Evolutionary conservation across 1,284 basidiomycete genomes (phyloP), one percentile per base, ranked within the genome.

Genomic region (Laetiporus sulphureus): DNA sequence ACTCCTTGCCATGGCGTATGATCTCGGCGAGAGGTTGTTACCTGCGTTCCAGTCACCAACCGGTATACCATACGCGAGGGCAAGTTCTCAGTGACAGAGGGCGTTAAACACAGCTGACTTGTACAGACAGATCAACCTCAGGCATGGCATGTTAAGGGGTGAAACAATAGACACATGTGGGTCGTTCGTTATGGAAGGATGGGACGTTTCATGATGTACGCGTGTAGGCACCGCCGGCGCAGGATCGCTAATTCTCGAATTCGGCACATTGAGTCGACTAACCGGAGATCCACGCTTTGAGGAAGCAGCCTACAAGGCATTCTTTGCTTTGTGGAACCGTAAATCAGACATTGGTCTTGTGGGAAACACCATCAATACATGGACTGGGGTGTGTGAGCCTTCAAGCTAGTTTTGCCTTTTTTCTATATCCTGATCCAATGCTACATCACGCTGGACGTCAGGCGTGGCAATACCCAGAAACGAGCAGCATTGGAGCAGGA

Each of bases 271-370:
- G 16, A 91, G 88, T 53, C 79, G 92, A 21, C 70, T 97, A 25
- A 93, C 91, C 13, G 87, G 87, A 7, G 91, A 95, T 55, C 73
- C 80, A 24, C 75, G 81, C 12, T 97, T 91, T 56, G 93, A 97
- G 65, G 83, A 84, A 56, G 81, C 76, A 6, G 87, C 85, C 8
- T 72, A 79, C 54, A 86, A 82, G 56, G 90, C 94, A 0, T 96
- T 90, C 62, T 91, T 92, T 61, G 89, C 87, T 1, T 61, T 96
- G 1, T 97, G 93, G 94, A 91, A 94, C 59, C 76, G 89, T 36
- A 80, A 80, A 55, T 86, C 88, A 38, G 73, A 79, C 35, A 79
- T 92, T 44, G 83, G 83, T 37, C 68, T 96, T 36, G 76, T 97
- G 13, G 90, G 91, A 8, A 96, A 96, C 56, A 88, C 84, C 2